Percentiles rank a stretch among this genome's conserved stretches.
phyloP scores from a whole-genome alignment of 371 early-diverging fungal species.

The Apophysomyces trapeziformis region DNA sequence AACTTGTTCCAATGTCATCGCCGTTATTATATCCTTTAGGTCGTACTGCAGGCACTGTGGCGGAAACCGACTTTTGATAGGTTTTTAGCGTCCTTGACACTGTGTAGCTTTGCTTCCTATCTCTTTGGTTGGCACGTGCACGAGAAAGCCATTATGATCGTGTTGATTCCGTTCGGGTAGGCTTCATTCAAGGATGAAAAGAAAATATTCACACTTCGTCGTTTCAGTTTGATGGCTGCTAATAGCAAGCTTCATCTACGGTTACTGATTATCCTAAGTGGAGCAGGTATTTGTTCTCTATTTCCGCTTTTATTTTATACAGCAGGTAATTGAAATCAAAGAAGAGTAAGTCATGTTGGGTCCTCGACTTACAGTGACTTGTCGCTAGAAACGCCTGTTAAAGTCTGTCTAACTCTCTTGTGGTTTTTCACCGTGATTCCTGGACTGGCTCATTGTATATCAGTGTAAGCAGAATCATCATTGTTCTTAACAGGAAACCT shows the following conservation, averaged over 20 bases:
- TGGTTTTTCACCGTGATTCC: conserved; percentile 63
- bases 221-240: conserved; percentile 48
- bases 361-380: not conserved
- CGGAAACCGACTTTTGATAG: conserved; percentile 64
- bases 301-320: conserved; percentile 87
- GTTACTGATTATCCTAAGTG: conserved; percentile 67
- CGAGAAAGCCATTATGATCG: conserved; percentile 93
- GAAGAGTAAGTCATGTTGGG: too few species aligned
- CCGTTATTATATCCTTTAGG: conserved; percentile 19
- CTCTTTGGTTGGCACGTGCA: conserved; percentile 98
- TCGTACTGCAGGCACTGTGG: conserved; percentile 63
- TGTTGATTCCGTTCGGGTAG: conserved; percentile 80
- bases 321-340: conserved; percentile 52
- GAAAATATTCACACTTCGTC: conserved; percentile 15
- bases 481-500: too few species aligned
- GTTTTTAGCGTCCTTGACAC: conserved; percentile 76
- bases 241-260: conserved; percentile 55
- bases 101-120: conserved; percentile 89
- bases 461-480: conserved; percentile 31
- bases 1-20: not conserved
- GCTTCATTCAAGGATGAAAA: conserved; percentile 10
- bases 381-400: conserved; percentile 65
- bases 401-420: conserved; percentile 52
- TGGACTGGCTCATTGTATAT: conserved; percentile 49
- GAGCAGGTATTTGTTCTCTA: conserved; percentile 77